These are phyloP conservation scores for Phytopythium chamaehyphon DNA, from an alignment of 352 stramenopile genomes.

Conservation along the genomic window DNA sequence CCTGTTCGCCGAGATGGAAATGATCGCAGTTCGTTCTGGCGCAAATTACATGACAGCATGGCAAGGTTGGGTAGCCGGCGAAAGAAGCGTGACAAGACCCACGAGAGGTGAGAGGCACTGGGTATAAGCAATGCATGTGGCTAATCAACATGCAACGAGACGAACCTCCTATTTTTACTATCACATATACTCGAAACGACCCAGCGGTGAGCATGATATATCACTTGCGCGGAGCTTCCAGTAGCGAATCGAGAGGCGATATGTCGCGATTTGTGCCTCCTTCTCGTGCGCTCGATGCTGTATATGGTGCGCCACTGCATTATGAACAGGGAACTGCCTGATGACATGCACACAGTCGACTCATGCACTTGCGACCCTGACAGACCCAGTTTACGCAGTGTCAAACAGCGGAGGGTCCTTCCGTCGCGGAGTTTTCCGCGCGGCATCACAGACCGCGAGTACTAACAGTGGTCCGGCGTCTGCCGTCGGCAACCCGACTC, in stretches of 20 bases:
- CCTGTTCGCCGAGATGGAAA: slow-evolving; percentile 22
- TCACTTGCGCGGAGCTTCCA: no score
- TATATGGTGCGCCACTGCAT: slow-evolving; percentile 51
- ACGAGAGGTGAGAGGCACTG: background rate
- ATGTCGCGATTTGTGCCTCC: slow-evolving; percentile 52
- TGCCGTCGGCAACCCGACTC: slow-evolving; percentile 12
- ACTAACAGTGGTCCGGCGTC: slow-evolving; percentile 18
- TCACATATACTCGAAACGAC: background rate
- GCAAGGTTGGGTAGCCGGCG: slow-evolving; percentile 56
- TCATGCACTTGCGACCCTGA: background rate
- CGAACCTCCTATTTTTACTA: no score
- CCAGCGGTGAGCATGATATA: no score
- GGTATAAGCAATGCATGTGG: background rate
- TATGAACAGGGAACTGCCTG: no score
- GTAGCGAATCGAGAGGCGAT: no score
- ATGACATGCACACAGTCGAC: background rate
- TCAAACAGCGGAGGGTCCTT: slow-evolving; percentile 61
- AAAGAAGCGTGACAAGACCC: slow-evolving; percentile 26
- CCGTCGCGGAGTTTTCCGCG: slow-evolving; percentile 53
- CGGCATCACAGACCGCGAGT: slow-evolving; percentile 23
- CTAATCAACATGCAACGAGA: background rate
- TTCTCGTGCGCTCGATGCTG: slow-evolving; percentile 65
- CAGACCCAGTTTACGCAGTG: slow-evolving; percentile 76
- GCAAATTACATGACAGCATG: slow-evolving; percentile 69
- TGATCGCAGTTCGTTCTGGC: slow-evolving; percentile 61